These are phyloP conservation scores for Cucumis melo DNA, from an alignment of 306 rosid genomes.

Conservation along the genomic window DNA sequence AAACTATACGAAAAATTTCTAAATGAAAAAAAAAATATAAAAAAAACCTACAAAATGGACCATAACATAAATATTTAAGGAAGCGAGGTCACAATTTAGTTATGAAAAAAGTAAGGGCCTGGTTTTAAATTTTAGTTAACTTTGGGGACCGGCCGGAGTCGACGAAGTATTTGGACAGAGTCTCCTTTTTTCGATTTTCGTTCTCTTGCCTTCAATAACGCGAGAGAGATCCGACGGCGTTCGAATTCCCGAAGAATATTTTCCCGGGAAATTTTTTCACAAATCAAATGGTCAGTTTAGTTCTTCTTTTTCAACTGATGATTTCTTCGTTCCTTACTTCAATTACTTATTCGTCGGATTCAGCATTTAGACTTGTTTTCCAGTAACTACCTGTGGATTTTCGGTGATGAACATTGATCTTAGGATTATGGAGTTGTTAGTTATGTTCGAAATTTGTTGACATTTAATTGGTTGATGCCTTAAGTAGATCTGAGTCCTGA, in stretches of 20 bases:
- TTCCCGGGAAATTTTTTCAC: neutral
- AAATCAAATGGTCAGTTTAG: neutral
- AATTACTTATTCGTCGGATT: neutral
- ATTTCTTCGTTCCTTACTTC: neutral
- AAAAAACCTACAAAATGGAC: neutral
- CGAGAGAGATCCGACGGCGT: slow-evolving; percentile 1
- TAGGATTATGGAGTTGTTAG: neutral
- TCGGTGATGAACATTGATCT: neutral
- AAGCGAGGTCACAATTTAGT: neutral
- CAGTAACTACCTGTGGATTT: neutral
- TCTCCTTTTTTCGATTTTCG: neutral
- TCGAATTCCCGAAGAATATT: neutral
- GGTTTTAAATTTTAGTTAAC: neutral
- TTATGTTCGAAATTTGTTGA: neutral
- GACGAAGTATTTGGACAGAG: neutral
- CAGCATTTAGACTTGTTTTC: neutral
- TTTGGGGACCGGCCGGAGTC: neutral
- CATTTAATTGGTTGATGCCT: neutral
- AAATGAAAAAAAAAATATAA: too few relatives aligned
- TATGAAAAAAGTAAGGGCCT: neutral
- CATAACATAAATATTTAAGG: neutral
- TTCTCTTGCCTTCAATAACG: neutral
- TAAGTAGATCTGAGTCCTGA: slow-evolving; percentile 6
- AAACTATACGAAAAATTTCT: too few relatives aligned
- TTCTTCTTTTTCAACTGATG: neutral